Evolutionary conservation across 495 filamentous ascomycete species (phyloP), one percentile per base, ranked within the genome.

Genomic region (Lasiosphaeris hirsuta): DNA sequence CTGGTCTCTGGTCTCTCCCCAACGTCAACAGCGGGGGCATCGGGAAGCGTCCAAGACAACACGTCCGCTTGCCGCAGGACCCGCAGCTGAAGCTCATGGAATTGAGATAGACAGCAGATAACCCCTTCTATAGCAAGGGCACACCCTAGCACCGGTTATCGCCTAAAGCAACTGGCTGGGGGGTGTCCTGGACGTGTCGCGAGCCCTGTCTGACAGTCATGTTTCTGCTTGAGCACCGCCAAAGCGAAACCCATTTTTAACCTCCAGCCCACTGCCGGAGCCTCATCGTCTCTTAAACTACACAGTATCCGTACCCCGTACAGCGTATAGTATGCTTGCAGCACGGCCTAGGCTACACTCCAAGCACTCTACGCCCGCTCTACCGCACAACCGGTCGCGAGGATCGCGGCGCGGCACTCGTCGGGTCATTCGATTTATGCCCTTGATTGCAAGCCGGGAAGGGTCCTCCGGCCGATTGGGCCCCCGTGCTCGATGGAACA

Each of bases 381-480:
- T 5, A 30, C 2, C 23, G 23, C 23, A 30, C 23, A 30, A 30
- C 23, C 5, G 23, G 23, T 30, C 23, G 23, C 23, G 23, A 30
- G 23, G 48, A 46, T 52, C 14, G 51, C 56, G 53, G 55, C 60
- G 45, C 56, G 51, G 56, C 56, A 55, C 39, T 53, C 44, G 14
- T 47, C 56, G 51, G 51, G 51, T 35, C 34, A 50, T 53, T 58
- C 51, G 35, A 15, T 50, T 40, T 52, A 50, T 43, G 13, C 23
- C 23, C 10, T 59, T 40, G 56, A 48, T 53, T 54, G 49, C 57
- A 13, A n/a, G 19, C 41, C 57, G 49, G 57, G 57, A 47, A 59
- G 50, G 54, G 49, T 54, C 59, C 50, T 51, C 59, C 36, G 51
- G 41, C 13, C 39, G 13, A 52, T 11, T 23, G 44, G 17, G 18